Percentiles rank a stretch among this genome's conserved stretches.
phyloP scores from a whole-genome alignment of 345 rosid species.

The Boechera stricta region DNA sequence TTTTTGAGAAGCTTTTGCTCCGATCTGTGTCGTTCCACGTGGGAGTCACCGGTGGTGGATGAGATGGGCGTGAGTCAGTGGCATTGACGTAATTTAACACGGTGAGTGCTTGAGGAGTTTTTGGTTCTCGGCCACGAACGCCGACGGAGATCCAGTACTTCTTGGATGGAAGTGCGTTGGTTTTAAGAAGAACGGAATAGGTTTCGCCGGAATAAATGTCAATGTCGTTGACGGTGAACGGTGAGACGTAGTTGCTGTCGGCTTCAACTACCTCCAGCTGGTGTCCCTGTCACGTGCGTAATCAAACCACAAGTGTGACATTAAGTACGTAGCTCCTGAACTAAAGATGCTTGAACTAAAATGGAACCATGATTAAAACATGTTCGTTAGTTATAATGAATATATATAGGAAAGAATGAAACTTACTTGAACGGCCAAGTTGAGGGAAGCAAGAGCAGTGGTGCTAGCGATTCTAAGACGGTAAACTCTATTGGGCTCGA shows the following conservation, averaged over 20 bases:
- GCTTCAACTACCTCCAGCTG: conserved; percentile 80
- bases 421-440: conserved; percentile 64
- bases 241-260: conserved; percentile 78
- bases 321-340: neutral
- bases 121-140: conserved; percentile 67
- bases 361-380: neutral
- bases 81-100: conserved; percentile 54
- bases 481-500: conserved; percentile 58
- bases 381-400: neutral
- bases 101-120: conserved; percentile 64
- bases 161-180: conserved; percentile 49
- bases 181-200: conserved; percentile 68
- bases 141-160: conserved; percentile 68
- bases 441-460: conserved; percentile 77
- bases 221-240: conserved; percentile 57
- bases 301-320: conserved; percentile 33
- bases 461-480: conserved; percentile 80
- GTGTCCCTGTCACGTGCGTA: conserved; percentile 55
- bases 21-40: conserved; percentile 63
- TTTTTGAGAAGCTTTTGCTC: conserved; percentile 55
- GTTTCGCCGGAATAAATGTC: conserved; percentile 86
- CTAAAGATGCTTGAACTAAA: neutral
- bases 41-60: conserved; percentile 64
- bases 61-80: conserved; percentile 44
- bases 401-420: neutral